These are phyloP conservation scores for Ruellia speciosa DNA, from an alignment of 305 asterid genomes.

Conservation along the genomic window DNA sequence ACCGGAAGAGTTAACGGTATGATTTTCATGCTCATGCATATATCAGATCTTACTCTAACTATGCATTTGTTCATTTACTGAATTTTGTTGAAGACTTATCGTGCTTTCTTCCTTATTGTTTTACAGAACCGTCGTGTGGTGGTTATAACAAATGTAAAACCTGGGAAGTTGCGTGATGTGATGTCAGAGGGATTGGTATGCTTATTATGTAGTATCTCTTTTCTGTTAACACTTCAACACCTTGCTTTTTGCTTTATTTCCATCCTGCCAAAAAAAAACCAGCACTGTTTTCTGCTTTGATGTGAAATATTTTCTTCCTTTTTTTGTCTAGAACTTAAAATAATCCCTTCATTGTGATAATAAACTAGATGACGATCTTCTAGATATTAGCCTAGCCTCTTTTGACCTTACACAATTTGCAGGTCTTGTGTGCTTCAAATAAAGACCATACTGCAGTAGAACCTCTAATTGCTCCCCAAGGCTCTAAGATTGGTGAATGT, in stretches of 20 bases:
- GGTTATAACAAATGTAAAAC: constrained; percentile 82
- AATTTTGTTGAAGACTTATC: constrained; percentile 18
- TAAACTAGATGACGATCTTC: too few relatives aligned
- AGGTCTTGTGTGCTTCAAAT: constrained; percentile 93
- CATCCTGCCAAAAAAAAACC: too few relatives aligned
- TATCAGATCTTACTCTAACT: constrained; percentile 13
- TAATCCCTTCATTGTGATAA: too few relatives aligned
- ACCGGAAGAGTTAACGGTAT: constrained; percentile 80
- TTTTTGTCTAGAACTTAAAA: too few relatives aligned
- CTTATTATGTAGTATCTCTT: constrained; percentile 8
- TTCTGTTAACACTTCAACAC: neutral
- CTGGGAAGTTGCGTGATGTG: constrained; percentile 85
- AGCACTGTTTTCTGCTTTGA: too few relatives aligned
- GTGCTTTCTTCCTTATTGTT: constrained; percentile 16
- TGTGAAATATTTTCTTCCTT: too few relatives aligned
- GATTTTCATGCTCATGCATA: constrained; percentile 17
- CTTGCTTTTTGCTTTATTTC: neutral
- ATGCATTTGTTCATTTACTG: neutral
- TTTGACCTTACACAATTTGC: constrained; percentile 12
- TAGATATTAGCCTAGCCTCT: neutral
- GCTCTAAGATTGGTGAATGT: constrained; percentile 77
- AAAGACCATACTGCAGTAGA: constrained; percentile 75
- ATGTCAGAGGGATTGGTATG: constrained; percentile 94
- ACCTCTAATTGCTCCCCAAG: constrained; percentile 80
- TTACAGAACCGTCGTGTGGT: constrained; percentile 78